Base-by-base conservation (phyloP, 768 basidiomycete genomes). In the Boletus rubescentipes region DNA sequence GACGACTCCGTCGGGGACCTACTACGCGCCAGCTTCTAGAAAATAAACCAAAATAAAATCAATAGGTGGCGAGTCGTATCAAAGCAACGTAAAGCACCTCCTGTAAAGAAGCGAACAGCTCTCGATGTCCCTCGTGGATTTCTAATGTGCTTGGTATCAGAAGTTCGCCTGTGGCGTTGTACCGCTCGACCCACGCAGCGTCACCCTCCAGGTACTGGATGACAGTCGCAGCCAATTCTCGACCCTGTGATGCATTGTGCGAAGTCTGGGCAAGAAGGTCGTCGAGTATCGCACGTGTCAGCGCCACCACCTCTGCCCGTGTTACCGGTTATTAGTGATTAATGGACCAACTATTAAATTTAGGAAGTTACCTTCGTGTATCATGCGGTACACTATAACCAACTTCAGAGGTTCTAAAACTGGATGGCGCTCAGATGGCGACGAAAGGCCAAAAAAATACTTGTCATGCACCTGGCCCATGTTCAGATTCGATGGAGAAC, bases 361-460 rank as follows among this genome's bases (percentile, higher is more conserved):
- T 21, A 46, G 40, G 50, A 11, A 35, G 67, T 41, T 54, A 92
- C 93, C 93, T 78, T 95, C 91, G 18, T 85, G 84, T 23, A 96
- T 72, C 74, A 85, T 84, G 35, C 90, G 83, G 70, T 93, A 97
- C 46, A 74, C 78, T 53, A 97, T 85, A 21, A 78, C 72, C 31
- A 96, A 73, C 23, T 69, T 75, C 38, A 91, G 71, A 1, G 84
- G 74, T 52, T 89, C 86, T 44, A 78, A 74, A 18, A 84, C 90
- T 90, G 62, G 21, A 47, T 16, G 15, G 5, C 21, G 31, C n/a
- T 55, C 54, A 55, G 55, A 16, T 35, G n/a, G 30, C 49, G 31
- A 46, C 4, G n/a, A 48, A 53, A 64, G 34, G 10, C 34, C 18
- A 36, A 54, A 39, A 54, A 39, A 48, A 34, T 36, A 26, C 8